These are phyloP conservation scores for Diacronema lutheri DNA, from an alignment of 78 protist genomes.

Conservation along the genomic window DNA sequence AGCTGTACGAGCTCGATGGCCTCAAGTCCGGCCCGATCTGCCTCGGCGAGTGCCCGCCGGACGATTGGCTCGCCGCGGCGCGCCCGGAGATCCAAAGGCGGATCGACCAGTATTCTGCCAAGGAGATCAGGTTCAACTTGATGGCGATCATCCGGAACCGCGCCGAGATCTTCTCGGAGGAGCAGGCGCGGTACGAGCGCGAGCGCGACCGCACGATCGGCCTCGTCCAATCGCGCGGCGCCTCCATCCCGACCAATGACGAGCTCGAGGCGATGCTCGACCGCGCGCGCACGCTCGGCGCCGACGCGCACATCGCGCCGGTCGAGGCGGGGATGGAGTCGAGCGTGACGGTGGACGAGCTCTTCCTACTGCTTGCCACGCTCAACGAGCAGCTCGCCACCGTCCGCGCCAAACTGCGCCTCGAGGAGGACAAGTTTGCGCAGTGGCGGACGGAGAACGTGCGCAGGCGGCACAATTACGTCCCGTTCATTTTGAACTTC, in stretches of 20 bases:
- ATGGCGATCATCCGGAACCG: conserved; percentile 75
- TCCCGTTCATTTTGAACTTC: conserved; percentile 82
- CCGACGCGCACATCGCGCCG: background rate
- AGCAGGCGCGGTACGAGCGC: background rate
- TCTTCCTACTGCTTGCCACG: background rate
- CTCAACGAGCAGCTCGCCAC: background rate
- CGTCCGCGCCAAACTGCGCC: background rate
- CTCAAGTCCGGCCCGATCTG: conserved; percentile 81
- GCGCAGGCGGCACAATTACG: conserved; percentile 85
- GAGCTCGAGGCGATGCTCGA: background rate
- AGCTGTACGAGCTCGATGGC: conserved; percentile 94
- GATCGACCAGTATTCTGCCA: background rate
- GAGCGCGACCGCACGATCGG: background rate
- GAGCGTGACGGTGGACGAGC: background rate
- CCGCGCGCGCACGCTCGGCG: background rate
- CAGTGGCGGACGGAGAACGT: conserved; percentile 69
- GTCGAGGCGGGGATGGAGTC: background rate
- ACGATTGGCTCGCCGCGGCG: conserved; percentile 51
- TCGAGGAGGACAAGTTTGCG: background rate
- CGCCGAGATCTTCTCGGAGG: background rate
- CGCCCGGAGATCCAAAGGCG: conserved; percentile 48
- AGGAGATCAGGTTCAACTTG: conserved; percentile 84
- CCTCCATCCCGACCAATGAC: background rate
- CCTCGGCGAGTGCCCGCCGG: background rate
- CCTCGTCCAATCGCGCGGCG: background rate